Evolutionary conservation across 495 filamentous ascomycete species (phyloP), one percentile per base, ranked within the genome.

Genomic region (Penicillium argentinense): DNA sequence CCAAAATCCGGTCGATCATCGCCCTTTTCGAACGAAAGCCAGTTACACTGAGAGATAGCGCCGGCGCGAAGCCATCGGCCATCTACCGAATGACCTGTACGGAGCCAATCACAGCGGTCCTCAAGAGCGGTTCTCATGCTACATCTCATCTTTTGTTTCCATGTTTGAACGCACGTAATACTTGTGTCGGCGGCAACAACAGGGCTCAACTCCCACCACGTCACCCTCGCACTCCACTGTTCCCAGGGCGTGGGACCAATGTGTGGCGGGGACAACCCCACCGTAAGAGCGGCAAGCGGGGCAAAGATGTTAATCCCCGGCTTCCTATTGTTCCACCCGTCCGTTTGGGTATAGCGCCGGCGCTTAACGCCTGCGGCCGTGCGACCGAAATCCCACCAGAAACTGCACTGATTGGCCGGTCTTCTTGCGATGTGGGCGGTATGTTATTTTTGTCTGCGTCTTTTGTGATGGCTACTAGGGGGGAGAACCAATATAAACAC

Each of bases 281-380:
- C 25, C 25, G n/a, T n/a, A n/a, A n/a, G 25, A 28, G 25, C 25
- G 12, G 6, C 25, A 28, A 12, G 25, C 25, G 25, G 25, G 25
- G 25, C 12, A n/a, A 5, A 5, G 25, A 28, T 5, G 5, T 28
- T 28, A 28, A 28, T 28, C 12, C 25, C 25, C 25, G 25, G 25
- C 25, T 6, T 28, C 25, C 25, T 12, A 28, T 28, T 28, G 25
- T 28, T 28, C 25, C 25, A 28, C 25, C n/a, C 19, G 40, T 18
- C 13, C 19, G 3, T 3, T 34, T 16, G 11, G 37, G 26, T 5
- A 26, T 49, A 49, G 45, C 45, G 45, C 51, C 51, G 45, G 45
- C 45, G 51, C 46, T 54, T 49, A 49, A 49, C 14, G 18, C 7
- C 6, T 8, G 9, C 13, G 6, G 16, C 13, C 30, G 16, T 13